Percentiles rank a stretch among this genome's conserved stretches.
phyloP scores from a whole-genome alignment of 2,329 filamentous ascomycete species.

The Scedosporium minutisporum region DNA sequence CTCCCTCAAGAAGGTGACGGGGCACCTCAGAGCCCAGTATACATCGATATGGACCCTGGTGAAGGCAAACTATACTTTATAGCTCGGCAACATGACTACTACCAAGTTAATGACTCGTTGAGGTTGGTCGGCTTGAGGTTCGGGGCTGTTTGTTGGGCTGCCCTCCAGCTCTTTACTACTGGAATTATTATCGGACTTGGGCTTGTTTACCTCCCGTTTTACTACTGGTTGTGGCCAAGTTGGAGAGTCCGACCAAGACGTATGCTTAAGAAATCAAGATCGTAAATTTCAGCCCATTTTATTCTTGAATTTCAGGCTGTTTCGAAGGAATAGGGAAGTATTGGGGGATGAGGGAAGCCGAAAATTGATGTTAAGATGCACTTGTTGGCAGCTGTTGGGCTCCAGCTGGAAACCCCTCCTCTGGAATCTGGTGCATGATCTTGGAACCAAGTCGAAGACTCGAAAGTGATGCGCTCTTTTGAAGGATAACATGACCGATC shows the following conservation, averaged over 20 bases:
- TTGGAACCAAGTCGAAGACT: too few species aligned
- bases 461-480: too few species aligned
- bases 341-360: too few species aligned
- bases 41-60: background rate
- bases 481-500: too few species aligned
- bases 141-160: conserved; percentile 41
- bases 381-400: too few species aligned
- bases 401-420: too few species aligned
- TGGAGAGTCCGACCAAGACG: background rate
- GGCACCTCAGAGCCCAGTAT: background rate
- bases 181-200: conserved; percentile 42
- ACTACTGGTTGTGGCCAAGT: background rate
- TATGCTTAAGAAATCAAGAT: too few species aligned
- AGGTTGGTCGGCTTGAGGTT: conserved; percentile 59
- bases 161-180: conserved; percentile 56
- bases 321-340: too few species aligned
- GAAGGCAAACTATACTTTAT: conserved; percentile 54
- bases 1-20: background rate
- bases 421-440: too few species aligned
- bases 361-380: too few species aligned
- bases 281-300: too few species aligned
- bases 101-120: conserved; percentile 66
- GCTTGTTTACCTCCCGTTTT: background rate
- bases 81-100: conserved; percentile 67
- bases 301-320: too few species aligned